Evolutionary conservation across 2,329 filamentous ascomycete species (phyloP).

Genomic region (Pseudomassariella vexata): DNA sequence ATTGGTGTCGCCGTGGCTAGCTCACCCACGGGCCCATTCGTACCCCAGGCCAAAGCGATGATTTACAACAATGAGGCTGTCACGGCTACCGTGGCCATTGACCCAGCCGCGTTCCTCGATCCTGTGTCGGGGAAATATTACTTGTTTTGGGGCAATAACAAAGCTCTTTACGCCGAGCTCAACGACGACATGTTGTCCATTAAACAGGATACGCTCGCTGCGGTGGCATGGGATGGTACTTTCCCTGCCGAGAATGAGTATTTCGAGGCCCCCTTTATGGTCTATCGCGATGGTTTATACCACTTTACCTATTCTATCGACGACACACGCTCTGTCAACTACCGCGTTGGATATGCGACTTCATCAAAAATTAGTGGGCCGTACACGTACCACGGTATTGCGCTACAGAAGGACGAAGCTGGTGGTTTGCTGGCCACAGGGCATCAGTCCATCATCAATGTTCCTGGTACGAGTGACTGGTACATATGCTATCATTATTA

Average conservation of each 20-base stretch:
- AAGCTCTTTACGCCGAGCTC: slow-evolving; percentile 33
- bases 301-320: slow-evolving; percentile 43
- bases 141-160: slow-evolving; percentile 54
- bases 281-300: slow-evolving; percentile 37
- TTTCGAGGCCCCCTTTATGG: slow-evolving; percentile 36
- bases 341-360: slow-evolving; percentile 41
- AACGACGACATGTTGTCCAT: slow-evolving; percentile 40
- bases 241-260: slow-evolving; percentile 34
- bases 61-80: slow-evolving; percentile 43
- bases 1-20: slow-evolving; percentile 56
- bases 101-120: slow-evolving; percentile 56
- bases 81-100: slow-evolving; percentile 42
- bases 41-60: slow-evolving; percentile 46
- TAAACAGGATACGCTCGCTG: slow-evolving; percentile 28
- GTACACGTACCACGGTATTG: slow-evolving; percentile 37
- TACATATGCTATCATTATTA: slow-evolving; percentile 45
- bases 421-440: slow-evolving; percentile 39
- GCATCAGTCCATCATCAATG: slow-evolving; percentile 38
- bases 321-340: slow-evolving; percentile 38
- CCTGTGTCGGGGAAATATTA: slow-evolving; percentile 52
- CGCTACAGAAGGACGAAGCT: slow-evolving; percentile 34
- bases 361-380: slow-evolving; percentile 30
- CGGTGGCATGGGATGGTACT: too few species aligned
- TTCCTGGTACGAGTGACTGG: slow-evolving; percentile 42
- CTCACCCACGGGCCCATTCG: slow-evolving; percentile 55